Evolutionary conservation across 108 stramenopile genomes (phyloP).

Genomic region (Cyclotella atomus): DNA sequence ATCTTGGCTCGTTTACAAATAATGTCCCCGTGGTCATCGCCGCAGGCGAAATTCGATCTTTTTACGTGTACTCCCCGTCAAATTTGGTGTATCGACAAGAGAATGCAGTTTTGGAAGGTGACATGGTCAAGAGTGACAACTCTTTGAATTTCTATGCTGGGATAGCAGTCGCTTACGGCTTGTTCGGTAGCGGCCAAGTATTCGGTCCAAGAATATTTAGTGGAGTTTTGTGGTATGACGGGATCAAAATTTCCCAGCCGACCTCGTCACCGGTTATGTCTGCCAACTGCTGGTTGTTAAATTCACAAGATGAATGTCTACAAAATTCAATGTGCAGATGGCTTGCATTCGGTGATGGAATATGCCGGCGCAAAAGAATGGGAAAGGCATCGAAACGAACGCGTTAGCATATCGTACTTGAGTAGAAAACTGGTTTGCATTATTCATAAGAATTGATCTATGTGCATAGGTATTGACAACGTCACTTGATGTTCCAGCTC

Average conservation of each 20-base stretch:
- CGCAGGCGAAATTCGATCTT: neutral
- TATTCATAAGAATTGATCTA: too few relatives aligned
- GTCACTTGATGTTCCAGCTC: too few relatives aligned
- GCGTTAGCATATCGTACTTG: too few relatives aligned
- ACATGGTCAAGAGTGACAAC: neutral
- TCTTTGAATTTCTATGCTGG: conserved; percentile 6
- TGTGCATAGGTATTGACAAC: too few relatives aligned
- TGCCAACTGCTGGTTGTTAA: neutral
- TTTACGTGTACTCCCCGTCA: conserved; percentile 8
- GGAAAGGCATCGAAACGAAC: neutral
- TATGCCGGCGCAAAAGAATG: neutral
- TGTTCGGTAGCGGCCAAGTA: neutral
- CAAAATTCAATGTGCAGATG: neutral
- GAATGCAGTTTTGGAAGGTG: neutral
- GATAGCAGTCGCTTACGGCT: conserved; percentile 2
- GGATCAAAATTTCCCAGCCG: neutral
- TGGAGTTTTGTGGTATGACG: conserved; percentile 13
- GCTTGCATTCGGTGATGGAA: neutral
- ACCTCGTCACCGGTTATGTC: neutral
- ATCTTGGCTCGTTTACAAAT: neutral
- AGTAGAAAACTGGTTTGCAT: too few relatives aligned
- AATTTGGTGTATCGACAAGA: conserved; percentile 3
- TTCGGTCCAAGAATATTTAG: conserved; percentile 5
- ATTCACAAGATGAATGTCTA: neutral
- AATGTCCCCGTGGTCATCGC: neutral